Percentiles rank a stretch among this genome's conserved stretches.
Conservation (phyloP, 257 asterid genomes). For the Solanum ahanhuiri region DNA sequence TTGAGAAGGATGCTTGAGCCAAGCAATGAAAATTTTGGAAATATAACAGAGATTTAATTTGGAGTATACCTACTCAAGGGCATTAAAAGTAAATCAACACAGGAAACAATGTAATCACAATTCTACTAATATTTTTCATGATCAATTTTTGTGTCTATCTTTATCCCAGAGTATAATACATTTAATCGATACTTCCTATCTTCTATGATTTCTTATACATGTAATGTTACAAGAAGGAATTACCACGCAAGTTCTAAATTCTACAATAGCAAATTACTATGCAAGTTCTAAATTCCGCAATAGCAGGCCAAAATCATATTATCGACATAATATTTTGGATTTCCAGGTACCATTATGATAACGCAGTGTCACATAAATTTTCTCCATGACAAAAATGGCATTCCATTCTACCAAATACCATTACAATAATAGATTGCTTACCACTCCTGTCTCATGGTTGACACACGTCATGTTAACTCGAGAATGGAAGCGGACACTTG, state of each 20-base stretch:
- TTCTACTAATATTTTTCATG: background rate
- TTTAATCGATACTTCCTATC: background rate
- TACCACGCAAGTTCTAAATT: background rate
- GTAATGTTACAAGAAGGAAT: background rate
- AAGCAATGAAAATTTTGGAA: background rate
- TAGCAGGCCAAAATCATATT: background rate
- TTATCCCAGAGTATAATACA: background rate
- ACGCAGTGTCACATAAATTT: background rate
- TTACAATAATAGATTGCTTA: conserved; percentile 6
- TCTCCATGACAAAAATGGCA: background rate
- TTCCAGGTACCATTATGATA: background rate
- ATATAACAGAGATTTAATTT: background rate
- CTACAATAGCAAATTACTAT: background rate
- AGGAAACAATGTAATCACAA: background rate
- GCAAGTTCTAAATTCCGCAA: background rate
- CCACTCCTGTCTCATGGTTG: conserved; percentile 79
- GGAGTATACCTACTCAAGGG: background rate
- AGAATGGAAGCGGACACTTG: conserved; percentile 76
- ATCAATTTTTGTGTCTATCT: background rate
- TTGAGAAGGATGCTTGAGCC: background rate
- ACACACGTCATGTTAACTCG: conserved; percentile 75
- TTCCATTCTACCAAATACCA: background rate
- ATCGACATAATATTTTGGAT: background rate
- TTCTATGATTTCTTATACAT: background rate
- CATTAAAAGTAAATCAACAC: background rate